A percentile compares a stretch with the other conserved stretches of the same genome.
Conservation (phyloP, 306 rosid species). For the Ammopiptanthus mongolicus region DNA sequence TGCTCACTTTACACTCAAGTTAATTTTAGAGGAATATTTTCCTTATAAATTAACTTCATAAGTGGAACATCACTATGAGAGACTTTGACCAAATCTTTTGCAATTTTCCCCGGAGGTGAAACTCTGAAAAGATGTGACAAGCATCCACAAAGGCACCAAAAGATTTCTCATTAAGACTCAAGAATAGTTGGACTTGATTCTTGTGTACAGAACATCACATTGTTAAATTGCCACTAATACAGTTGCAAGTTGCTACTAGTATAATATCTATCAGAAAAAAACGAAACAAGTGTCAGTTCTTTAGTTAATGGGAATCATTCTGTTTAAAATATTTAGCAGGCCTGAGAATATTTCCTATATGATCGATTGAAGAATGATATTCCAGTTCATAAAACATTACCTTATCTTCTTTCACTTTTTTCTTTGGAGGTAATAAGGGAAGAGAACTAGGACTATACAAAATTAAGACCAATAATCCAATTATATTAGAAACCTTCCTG, state of each 20-base stretch:
- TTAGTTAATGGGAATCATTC: slow-evolving; percentile 21
- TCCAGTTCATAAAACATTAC: slow-evolving; percentile 23
- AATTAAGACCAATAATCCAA: background rate
- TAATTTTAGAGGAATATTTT: too few species aligned
- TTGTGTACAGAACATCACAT: slow-evolving; percentile 25
- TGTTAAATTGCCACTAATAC: slow-evolving; percentile 24
- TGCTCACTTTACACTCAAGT: too few species aligned
- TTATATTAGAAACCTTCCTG: background rate
- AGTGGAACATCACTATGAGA: slow-evolving; percentile 26
- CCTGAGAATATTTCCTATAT: background rate
- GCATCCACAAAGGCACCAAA: slow-evolving; percentile 46
- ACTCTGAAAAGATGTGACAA: slow-evolving; percentile 45
- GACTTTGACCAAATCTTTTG: slow-evolving; percentile 37
- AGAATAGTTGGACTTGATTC: slow-evolving; percentile 59
- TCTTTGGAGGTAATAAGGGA: background rate
- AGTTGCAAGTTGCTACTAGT: background rate
- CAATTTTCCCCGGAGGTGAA: slow-evolving; percentile 23
- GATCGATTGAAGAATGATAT: slow-evolving; percentile 27
- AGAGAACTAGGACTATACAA: background rate
- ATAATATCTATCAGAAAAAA: slow-evolving; percentile 22
- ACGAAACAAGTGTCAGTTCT: slow-evolving; percentile 30
- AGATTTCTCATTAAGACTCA: slow-evolving; percentile 29
- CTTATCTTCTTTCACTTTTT: background rate
- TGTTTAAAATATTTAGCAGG: background rate
- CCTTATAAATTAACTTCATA: slow-evolving; percentile 21